Percentiles rank a stretch among this genome's conserved stretches.
Evolutionary conservation across 2,329 filamentous ascomycete species (phyloP).

Genomic region (Pleomassaria siparia): DNA sequence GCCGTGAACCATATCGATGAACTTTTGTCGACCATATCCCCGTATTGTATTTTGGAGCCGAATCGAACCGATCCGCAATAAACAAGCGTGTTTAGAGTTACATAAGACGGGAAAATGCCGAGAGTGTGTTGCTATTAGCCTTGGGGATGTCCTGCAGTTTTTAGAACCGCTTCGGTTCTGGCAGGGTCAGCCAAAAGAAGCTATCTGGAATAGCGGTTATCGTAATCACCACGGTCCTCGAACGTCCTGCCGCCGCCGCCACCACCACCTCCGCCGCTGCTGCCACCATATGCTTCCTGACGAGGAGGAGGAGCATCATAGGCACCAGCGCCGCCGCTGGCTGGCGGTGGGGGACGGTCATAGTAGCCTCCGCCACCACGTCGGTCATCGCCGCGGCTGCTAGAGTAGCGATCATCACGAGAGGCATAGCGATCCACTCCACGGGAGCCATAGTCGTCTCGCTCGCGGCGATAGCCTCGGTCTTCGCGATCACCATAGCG

Average conservation of each 20-base stretch:
- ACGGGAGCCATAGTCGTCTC: slow-evolving; percentile 30
- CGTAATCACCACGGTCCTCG: slow-evolving; percentile 44
- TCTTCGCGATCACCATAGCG: slow-evolving; percentile 47
- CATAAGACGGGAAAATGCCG: slow-evolving; percentile 25
- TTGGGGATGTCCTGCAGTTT: slow-evolving; percentile 19
- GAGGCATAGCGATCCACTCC: slow-evolving; percentile 41
- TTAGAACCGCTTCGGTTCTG: slow-evolving; percentile 42
- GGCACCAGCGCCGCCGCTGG: slow-evolving; percentile 26
- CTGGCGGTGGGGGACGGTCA: slow-evolving; percentile 50
- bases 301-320: slow-evolving; percentile 42
- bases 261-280: slow-evolving; percentile 33
- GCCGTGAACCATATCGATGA: slow-evolving; percentile 40
- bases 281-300: slow-evolving; percentile 39
- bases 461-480: slow-evolving; percentile 47
- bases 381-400: slow-evolving; percentile 64
- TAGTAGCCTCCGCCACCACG: slow-evolving; percentile 57
- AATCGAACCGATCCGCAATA: slow-evolving; percentile 41
- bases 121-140: slow-evolving; percentile 27
- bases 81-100: slow-evolving; percentile 37
- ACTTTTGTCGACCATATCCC: slow-evolving; percentile 44
- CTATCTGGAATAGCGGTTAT: slow-evolving; percentile 50
- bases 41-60: slow-evolving; percentile 35
- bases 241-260: slow-evolving; percentile 36
- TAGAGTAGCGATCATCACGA: slow-evolving; percentile 59
- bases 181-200: slow-evolving; percentile 30